Evolutionary conservation across 148 eudicot species (phyloP).

Genomic region (Arctostaphylos glauca): DNA sequence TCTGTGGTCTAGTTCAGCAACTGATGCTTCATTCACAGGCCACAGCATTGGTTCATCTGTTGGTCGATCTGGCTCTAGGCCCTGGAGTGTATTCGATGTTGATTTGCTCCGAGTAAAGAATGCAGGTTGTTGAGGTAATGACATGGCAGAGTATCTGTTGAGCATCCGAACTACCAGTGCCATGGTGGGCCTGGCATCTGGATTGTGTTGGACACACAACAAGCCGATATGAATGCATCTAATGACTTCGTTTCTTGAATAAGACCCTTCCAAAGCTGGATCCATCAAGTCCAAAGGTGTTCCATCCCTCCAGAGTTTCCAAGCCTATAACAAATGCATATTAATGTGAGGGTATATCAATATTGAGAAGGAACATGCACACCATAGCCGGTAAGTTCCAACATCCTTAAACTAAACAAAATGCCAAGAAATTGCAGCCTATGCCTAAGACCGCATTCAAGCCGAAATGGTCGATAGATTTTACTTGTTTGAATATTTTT

Average conservation of each 20-base stretch:
- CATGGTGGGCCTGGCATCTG: slow-evolving; percentile 36
- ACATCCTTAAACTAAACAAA: neutral
- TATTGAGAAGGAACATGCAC: neutral
- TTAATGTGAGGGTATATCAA: neutral
- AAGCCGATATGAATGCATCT: slow-evolving; percentile 36
- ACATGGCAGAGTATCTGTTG: slow-evolving; percentile 25
- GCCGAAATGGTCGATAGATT: neutral
- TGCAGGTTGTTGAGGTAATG: slow-evolving; percentile 33
- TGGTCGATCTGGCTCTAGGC: neutral
- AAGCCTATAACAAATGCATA: slow-evolving; percentile 21
- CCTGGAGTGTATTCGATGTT: neutral
- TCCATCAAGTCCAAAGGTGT: slow-evolving; percentile 25
- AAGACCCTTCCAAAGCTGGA: slow-evolving; percentile 11
- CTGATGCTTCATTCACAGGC: neutral
- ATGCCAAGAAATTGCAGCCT: neutral
- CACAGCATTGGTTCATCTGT: neutral
- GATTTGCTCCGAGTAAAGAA: slow-evolving; percentile 10
- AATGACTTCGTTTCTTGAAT: slow-evolving; percentile 20
- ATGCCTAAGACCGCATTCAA: neutral
- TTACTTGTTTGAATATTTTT: neutral
- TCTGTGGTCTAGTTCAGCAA: neutral
- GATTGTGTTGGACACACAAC: slow-evolving; percentile 36
- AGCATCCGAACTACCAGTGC: slow-evolving; percentile 37
- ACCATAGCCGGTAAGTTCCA: neutral
- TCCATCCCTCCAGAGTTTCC: slow-evolving; percentile 37